These are phyloP conservation scores for Phoma sp. DNA, from an alignment of 2,329 filamentous ascomycete genomes.

Conservation along the genomic window DNA sequence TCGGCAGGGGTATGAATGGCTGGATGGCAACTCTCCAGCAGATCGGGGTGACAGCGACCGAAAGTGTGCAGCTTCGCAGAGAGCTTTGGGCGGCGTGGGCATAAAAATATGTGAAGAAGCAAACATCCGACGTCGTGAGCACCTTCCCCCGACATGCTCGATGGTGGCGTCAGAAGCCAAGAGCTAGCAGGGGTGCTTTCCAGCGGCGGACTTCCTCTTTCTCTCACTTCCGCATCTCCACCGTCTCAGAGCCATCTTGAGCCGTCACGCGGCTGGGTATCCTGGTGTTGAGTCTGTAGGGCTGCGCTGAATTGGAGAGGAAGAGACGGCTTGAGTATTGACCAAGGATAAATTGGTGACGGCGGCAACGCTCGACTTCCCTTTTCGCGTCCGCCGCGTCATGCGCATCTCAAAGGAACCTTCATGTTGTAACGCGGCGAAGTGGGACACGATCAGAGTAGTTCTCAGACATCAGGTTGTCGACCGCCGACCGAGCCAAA, in stretches of 20 bases:
- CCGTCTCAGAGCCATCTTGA: slow-evolving; percentile 19
- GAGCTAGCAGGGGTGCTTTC: slow-evolving; percentile 25
- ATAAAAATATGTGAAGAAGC: slow-evolving; percentile 31
- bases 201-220: slow-evolving; percentile 27
- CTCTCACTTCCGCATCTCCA: slow-evolving; percentile 19
- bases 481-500: slow-evolving; percentile 14
- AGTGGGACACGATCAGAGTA: not conserved
- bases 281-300: slow-evolving; percentile 11
- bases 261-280: slow-evolving; percentile 6
- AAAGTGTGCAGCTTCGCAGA: slow-evolving; percentile 28
- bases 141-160: slow-evolving; percentile 30
- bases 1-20: slow-evolving; percentile 12
- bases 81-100: slow-evolving; percentile 6
- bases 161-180: slow-evolving; percentile 36
- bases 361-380: slow-evolving; percentile 1
- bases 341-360: not conserved
- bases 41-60: slow-evolving; percentile 6
- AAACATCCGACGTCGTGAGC: slow-evolving; percentile 30
- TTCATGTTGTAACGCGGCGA: not conserved
- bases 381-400: slow-evolving; percentile 6
- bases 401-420: slow-evolving; percentile 3
- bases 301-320: slow-evolving; percentile 10
- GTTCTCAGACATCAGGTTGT: not conserved
- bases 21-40: not conserved
- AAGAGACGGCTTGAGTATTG: slow-evolving; percentile 4